Evolutionary conservation across 352 stramenopile species (phyloP), one percentile per base, ranked within the genome.

Genomic region (Globisporangium orthogonon): DNA sequence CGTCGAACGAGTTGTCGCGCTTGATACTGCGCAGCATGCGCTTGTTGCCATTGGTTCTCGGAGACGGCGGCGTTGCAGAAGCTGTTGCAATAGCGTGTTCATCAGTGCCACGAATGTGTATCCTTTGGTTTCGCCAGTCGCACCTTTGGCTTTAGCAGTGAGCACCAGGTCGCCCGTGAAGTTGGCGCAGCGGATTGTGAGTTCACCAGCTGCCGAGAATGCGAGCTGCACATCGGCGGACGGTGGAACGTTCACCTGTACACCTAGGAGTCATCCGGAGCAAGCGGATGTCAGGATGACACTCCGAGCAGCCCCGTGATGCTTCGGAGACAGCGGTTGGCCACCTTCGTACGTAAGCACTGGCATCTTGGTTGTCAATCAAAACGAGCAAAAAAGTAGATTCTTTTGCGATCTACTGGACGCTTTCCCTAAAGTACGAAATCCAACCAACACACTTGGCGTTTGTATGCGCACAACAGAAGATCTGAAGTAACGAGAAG

Each of bases 141-240:
- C 6, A 31, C 18, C 15, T 7, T 23, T n/a, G 23, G 14, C 29
- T n/a, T n/a, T n/a, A 11, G 13, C 31, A 35, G 68, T 70, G 47
- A 91, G 64, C 52, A 83, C 74, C 44, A 91, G 67, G 52, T 76
- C 59, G 54, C 82, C 82, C 3, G 77, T 84, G 66, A 91, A 91
- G 70, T 76, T 68, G 57, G 57, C 55, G 65, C 82, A 91, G 40
- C 71, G 70, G 61, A 91, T 87, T 40, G 70, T 73, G 30, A 91
- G 71, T 43, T 66, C 50, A 5, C 82, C 78, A 4, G 65, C 58
- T 28, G n/a, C 37, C 5, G 60, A 54, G 59, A 91, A 87, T 29
- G 70, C 59, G 51, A 89, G 88, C 53, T 69, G 66, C 37, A 89
- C 71, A 31, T 74, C 77, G 23, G 73, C 55, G 14, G 85, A 63